A percentile compares a stretch with the other conserved stretches of the same genome.
Evolutionary conservation across 768 basidiomycete genomes (phyloP).

Genomic region (Suillus subluteus): DNA sequence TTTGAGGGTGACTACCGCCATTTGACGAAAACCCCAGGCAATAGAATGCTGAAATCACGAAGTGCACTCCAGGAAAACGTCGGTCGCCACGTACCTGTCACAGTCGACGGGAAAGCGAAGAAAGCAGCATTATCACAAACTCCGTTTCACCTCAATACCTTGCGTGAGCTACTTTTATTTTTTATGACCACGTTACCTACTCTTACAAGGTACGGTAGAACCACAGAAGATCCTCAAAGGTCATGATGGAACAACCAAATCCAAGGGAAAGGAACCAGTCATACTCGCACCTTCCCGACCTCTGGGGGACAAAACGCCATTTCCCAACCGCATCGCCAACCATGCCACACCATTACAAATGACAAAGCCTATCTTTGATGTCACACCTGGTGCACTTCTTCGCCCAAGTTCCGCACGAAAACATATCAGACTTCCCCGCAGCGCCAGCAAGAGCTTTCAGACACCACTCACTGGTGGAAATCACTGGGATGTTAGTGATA

Average conservation of each 20-base stretch:
- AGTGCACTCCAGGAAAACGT: slow-evolving; percentile 54
- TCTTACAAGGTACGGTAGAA: not conserved
- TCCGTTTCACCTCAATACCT: slow-evolving; percentile 35
- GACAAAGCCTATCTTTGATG: slow-evolving; percentile 33
- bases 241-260: slow-evolving; percentile 13
- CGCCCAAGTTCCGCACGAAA: slow-evolving; percentile 73
- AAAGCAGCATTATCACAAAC: slow-evolving; percentile 38
- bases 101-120: slow-evolving; percentile 52
- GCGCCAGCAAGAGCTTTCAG: slow-evolving; percentile 54
- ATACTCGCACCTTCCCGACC: slow-evolving; percentile 42
- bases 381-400: slow-evolving; percentile 34
- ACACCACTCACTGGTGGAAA: slow-evolving; percentile 69
- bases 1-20: slow-evolving; percentile 30
- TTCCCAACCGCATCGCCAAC: slow-evolving; percentile 58
- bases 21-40: slow-evolving; percentile 59
- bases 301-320: slow-evolving; percentile 77
- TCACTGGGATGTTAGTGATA: slow-evolving; percentile 79
- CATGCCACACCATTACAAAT: slow-evolving; percentile 20
- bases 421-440: slow-evolving; percentile 59
- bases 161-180: slow-evolving; percentile 25
- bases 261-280: slow-evolving; percentile 25
- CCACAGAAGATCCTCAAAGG: not conserved
- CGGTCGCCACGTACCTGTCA: slow-evolving; percentile 39
- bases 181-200: not conserved
- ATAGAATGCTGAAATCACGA: slow-evolving; percentile 42